Evolutionary conservation across 441 rosid genomes (phyloP).

Genomic region (Aleurites moluccanus): DNA sequence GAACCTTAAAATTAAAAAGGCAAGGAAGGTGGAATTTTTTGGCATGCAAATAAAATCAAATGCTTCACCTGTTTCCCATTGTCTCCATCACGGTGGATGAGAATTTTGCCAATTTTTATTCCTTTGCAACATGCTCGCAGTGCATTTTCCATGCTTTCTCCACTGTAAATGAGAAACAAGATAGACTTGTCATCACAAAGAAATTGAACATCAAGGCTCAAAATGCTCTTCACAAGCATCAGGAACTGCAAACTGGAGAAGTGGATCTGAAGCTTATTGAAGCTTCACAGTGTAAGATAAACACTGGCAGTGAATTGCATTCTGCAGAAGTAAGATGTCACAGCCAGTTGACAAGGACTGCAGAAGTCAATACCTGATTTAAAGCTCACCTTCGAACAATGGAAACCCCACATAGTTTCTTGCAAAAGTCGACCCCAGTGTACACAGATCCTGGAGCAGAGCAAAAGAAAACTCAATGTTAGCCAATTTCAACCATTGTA

Average conservation of each 20-base stretch:
- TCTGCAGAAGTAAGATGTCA: conserved; percentile 1
- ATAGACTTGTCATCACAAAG: conserved; percentile 8
- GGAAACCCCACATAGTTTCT: conserved; percentile 96
- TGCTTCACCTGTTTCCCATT: conserved; percentile 80
- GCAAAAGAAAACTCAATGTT: conserved; percentile 19
- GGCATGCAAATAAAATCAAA: background rate
- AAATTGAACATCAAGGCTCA: conserved; percentile 19
- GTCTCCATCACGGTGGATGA: conserved; percentile 94
- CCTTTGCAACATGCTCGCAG: conserved; percentile 98
- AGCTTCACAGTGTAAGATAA: conserved; percentile 9
- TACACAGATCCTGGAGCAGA: conserved; percentile 70
- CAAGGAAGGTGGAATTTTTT: conserved; percentile 4
- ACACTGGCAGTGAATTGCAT: conserved; percentile 4
- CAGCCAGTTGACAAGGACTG: conserved; percentile 22
- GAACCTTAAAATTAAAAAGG: background rate
- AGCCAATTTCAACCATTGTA: background rate
- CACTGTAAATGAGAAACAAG: conserved; percentile 44
- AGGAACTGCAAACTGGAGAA: conserved; percentile 15
- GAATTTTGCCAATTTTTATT: conserved; percentile 92
- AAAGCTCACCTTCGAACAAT: conserved; percentile 87
- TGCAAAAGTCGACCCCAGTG: conserved; percentile 96
- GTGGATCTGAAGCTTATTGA: conserved; percentile 10
- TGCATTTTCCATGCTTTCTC: conserved; percentile 99
- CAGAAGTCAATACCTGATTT: conserved; percentile 36
- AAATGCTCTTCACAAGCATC: conserved; percentile 21